Percentiles rank a stretch among this genome's conserved stretches.
Evolutionary conservation across 2,329 filamentous ascomycete genomes (phyloP).

Genomic region (Ophiostoma quercus): DNA sequence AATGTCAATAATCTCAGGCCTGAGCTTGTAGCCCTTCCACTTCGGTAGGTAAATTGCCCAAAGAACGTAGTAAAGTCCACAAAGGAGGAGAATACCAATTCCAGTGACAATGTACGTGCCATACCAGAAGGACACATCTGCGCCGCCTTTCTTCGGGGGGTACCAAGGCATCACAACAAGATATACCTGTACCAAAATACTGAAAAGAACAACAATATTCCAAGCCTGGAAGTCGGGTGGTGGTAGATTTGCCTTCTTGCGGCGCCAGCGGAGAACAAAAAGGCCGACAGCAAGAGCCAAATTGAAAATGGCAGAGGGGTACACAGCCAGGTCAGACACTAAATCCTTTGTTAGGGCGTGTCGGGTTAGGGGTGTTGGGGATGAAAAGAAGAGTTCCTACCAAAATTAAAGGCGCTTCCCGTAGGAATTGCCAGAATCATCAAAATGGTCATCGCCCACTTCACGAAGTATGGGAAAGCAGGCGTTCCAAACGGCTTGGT

Average conservation of each 20-base stretch:
- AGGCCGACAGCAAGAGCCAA: constrained; percentile 54
- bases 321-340: constrained; percentile 55
- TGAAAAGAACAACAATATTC: constrained; percentile 54
- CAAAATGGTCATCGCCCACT: constrained; percentile 51
- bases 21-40: constrained; percentile 2
- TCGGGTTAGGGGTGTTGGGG: no score
- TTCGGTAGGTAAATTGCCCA: constrained; percentile 8
- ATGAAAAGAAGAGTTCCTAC: constrained; percentile 31
- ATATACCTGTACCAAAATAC: constrained; percentile 54
- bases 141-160: constrained; percentile 58
- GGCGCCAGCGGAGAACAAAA: constrained; percentile 51
- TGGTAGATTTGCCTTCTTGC: constrained; percentile 46
- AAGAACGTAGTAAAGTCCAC: not conserved
- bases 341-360: not conserved
- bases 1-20: constrained; percentile 5
- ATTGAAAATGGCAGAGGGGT: constrained; percentile 55
- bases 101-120: constrained; percentile 62
- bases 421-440: constrained; percentile 58
- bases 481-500: constrained; percentile 60
- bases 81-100: constrained; percentile 44
- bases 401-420: constrained; percentile 60
- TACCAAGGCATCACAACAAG: constrained; percentile 68
- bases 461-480: constrained; percentile 52
- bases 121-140: constrained; percentile 69
- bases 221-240: constrained; percentile 53